Conservation (phyloP, 305 asterid genomes). For the Lippia alba region DNA sequence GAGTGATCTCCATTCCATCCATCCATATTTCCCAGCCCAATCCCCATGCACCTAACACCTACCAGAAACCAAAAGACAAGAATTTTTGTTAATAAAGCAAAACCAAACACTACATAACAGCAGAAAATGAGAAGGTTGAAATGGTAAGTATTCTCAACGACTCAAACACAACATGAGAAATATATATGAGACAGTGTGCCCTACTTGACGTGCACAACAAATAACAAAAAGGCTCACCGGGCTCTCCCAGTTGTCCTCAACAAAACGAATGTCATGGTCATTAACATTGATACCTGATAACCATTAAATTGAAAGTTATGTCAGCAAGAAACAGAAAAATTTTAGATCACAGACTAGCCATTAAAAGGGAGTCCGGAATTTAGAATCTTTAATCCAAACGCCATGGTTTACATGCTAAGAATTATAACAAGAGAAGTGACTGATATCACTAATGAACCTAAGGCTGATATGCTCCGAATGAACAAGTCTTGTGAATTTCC, state of each 20-base stretch:
- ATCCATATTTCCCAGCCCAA: constrained; percentile 99
- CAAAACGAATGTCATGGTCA: constrained; percentile 96
- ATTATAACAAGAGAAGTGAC: constrained; percentile 25
- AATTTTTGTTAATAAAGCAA: constrained; percentile 21
- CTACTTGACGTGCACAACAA: constrained; percentile 21
- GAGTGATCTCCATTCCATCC: constrained; percentile 99
- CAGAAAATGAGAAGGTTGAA: not conserved
- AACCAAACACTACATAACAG: not conserved
- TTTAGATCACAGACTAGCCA: not conserved
- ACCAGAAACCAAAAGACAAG: constrained; percentile 39
- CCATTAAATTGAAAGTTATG: constrained; percentile 27
- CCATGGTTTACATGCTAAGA: constrained; percentile 11
- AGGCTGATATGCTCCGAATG: constrained; percentile 92
- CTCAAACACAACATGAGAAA: constrained; percentile 24
- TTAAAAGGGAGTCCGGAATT: not conserved
- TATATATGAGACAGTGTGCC: constrained; percentile 10
- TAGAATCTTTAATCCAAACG: not conserved
- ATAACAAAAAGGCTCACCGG: constrained; percentile 70
- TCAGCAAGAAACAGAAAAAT: constrained; percentile 26
- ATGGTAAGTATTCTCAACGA: not conserved
- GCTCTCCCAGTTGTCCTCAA: constrained; percentile 99
- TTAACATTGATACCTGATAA: constrained; percentile 84
- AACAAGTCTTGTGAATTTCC: constrained; percentile 97
- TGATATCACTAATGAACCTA: constrained; percentile 54
- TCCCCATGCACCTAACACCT: constrained; percentile 99